Conservation (phyloP, 1,139 yeast species). For the Waltiozyma sp. region DNA sequence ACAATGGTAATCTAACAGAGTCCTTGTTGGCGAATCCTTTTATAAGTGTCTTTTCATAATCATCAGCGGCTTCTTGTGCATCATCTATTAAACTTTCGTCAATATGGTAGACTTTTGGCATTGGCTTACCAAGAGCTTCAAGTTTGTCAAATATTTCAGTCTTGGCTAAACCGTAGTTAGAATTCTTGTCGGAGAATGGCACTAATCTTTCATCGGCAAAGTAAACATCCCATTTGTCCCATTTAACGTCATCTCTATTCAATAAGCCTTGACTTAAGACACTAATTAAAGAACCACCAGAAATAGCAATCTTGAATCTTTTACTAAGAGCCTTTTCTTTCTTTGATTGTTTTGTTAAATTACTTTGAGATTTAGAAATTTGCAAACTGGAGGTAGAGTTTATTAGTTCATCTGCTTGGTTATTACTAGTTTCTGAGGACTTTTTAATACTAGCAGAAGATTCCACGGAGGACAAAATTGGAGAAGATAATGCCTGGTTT, state of each 20-base stretch:
- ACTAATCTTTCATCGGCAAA: constrained; percentile 96
- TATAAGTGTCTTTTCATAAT: constrained; percentile 75
- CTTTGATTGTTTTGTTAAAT: constrained; percentile 17
- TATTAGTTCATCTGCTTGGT: not conserved
- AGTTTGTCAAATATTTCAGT: constrained; percentile 58
- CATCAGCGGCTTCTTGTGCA: constrained; percentile 92
- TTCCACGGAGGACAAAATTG: constrained; percentile 6
- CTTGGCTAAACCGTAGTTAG: constrained; percentile 85
- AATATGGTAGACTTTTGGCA: constrained; percentile 73
- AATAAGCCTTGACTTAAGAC: constrained; percentile 80
- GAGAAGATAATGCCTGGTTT: constrained; percentile 29
- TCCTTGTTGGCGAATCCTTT: constrained; percentile 94
- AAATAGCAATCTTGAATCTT: constrained; percentile 80
- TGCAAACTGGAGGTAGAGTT: constrained; percentile 1
- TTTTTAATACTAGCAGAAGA: constrained; percentile 12
- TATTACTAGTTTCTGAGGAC: constrained; percentile 3
- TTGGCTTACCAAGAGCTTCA: constrained; percentile 11
- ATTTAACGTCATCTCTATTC: constrained; percentile 61
- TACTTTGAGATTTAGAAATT: constrained; percentile 17
- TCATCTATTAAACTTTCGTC: constrained; percentile 68
- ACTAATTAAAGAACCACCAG: constrained; percentile 86
- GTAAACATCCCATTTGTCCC: constrained; percentile 94
- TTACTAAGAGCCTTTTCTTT: constrained; percentile 31
- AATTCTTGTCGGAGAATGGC: constrained; percentile 71
- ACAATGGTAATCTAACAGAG: constrained; percentile 89